Base-by-base conservation (phyloP, 2,329 filamentous ascomycete species). In the Sporothrix pallida region DNA sequence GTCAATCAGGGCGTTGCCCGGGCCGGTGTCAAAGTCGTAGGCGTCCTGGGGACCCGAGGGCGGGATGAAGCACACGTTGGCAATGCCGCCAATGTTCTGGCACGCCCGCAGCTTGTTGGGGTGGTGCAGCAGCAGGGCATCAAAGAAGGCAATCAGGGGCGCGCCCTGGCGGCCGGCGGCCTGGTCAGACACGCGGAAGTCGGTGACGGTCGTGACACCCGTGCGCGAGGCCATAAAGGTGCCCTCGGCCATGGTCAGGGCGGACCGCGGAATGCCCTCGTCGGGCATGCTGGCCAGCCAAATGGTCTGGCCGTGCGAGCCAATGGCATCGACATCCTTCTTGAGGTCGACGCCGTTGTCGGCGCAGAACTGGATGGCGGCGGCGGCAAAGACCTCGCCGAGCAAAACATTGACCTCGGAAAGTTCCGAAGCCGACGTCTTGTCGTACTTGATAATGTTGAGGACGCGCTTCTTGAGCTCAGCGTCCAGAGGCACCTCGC, bases 1-100 rank as follows among this genome's bases (percentile, higher is more conserved):
- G 78, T 89, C 87, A 72, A 89, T 89, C 75, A 88, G 84, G 48
- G 84, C 80, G 76, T 88, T 89, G 12, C 87, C 87, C 2, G 87
- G 87, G 15, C 87, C 87, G 3, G 86, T 88, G 76, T 88, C 85
- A 74, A 88, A 87, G 77, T 87, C 86, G 76, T 84, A 85, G 73
- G 82, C 83, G 23, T 79, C 75, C 63, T 82, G 80, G 15, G 80
- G 76, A 44, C 79, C 79, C 70, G 86, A 83, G 0, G 86, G 84
- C 2, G 86, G 87, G 70, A 89, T 87, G 80, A 90, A 89, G 80
- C 86, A 90, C 31, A 90, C 86, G 76, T 88, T 90, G 44, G 86
- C 86, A 58, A 90, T 88, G 46, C 88, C 87, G 70, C 87, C 87
- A 72, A 90, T 89, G 77, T 90, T 89, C 77, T 90, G 87, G 78